Conservation (phyloP, 768 basidiomycete genomes). For the Pisolithus tinctorius region DNA sequence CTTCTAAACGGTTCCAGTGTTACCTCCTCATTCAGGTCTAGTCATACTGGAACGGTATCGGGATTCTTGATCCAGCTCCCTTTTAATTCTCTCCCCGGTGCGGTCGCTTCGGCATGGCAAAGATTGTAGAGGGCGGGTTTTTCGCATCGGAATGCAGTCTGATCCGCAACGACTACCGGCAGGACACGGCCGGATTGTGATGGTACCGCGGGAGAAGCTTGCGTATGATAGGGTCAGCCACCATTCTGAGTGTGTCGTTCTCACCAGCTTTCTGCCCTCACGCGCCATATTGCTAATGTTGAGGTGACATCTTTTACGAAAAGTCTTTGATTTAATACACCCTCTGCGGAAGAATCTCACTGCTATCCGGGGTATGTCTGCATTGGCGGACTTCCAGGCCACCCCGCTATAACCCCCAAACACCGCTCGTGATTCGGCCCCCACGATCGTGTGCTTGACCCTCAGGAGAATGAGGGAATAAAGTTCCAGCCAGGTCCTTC, state of each 20-base stretch:
- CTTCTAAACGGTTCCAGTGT: conserved; percentile 75
- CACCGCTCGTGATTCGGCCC: conserved; percentile 96
- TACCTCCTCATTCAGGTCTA: conserved; percentile 96
- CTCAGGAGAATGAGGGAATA: conserved; percentile 76
- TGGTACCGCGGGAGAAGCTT: conserved; percentile 94
- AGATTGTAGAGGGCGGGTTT: conserved; percentile 81
- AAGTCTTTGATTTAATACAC: conserved; percentile 93
- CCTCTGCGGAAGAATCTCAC: conserved; percentile 85
- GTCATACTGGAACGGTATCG: conserved; percentile 98
- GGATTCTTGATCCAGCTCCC: conserved; percentile 90
- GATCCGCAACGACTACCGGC: conserved; percentile 99
- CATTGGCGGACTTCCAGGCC: conserved; percentile 94
- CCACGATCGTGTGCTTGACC: conserved; percentile 88
- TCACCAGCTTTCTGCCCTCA: background rate
- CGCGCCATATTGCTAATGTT: background rate
- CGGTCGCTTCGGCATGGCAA: conserved; percentile 94
- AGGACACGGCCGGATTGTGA: conserved; percentile 94
- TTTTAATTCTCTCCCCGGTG: conserved; percentile 82
- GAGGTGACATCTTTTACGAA: conserved; percentile 37
- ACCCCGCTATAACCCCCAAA: conserved; percentile 97
- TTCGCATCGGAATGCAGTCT: conserved; percentile 93
- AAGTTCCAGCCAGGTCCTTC: conserved; percentile 78
- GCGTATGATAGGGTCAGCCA: conserved; percentile 81
- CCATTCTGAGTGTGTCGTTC: background rate
- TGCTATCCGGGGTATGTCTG: conserved; percentile 89